Evolutionary conservation across 805 yeast species (phyloP).

Genomic region (Metschnikowia chrysomelidarum): DNA sequence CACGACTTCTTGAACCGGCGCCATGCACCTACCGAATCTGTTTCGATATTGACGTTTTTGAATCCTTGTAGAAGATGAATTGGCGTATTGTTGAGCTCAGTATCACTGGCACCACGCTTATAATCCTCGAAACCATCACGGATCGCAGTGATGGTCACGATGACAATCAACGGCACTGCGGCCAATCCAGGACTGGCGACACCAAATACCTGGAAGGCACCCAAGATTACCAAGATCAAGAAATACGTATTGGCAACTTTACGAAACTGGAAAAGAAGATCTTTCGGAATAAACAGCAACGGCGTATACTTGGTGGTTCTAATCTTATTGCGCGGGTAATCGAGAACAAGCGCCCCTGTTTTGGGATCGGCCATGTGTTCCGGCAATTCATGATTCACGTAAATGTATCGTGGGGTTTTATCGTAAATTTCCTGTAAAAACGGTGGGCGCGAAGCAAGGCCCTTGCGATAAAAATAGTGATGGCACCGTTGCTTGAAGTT

Average conservation of each 20-base stretch:
- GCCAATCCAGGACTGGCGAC: constrained; percentile 75
- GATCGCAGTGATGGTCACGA: constrained; percentile 69
- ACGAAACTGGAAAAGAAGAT: constrained; percentile 63
- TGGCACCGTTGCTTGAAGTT: constrained; percentile 10
- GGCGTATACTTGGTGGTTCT: constrained; percentile 97
- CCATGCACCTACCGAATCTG: constrained; percentile 60
- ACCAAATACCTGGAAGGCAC: constrained; percentile 76
- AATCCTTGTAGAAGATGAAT: constrained; percentile 56
- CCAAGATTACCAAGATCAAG: constrained; percentile 72
- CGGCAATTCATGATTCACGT: constrained; percentile 51
- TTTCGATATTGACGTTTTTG: constrained; percentile 55
- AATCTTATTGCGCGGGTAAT: constrained; percentile 86
- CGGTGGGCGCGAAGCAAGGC: constrained; percentile 30
- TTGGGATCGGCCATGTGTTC: constrained; percentile 41
- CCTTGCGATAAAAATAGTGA: constrained; percentile 20
- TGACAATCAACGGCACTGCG: constrained; percentile 77
- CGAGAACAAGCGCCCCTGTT: constrained; percentile 55
- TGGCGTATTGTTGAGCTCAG: constrained; percentile 68
- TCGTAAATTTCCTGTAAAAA: constrained; percentile 37
- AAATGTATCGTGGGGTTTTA: constrained; percentile 44
- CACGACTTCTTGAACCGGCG: constrained; percentile 62
- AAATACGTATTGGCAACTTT: constrained; percentile 92
- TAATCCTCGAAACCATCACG: constrained; percentile 84
- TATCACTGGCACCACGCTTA: constrained; percentile 65
- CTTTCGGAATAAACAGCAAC: constrained; percentile 81